phyloP scores from a whole-genome alignment of 768 basidiomycete species.

The Coprinopsis sp. region DNA sequence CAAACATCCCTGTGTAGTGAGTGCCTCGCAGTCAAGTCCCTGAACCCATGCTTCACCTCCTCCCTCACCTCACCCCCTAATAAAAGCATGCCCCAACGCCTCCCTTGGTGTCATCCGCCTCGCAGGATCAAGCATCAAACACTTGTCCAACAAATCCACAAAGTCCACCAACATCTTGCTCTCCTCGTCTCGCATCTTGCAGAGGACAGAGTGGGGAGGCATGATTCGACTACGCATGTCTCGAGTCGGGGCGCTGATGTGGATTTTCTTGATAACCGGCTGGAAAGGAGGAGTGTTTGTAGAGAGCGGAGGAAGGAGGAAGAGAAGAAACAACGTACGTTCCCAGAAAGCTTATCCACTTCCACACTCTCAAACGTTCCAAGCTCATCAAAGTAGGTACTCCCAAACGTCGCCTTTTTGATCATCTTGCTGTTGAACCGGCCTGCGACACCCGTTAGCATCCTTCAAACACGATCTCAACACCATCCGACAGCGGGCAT shows the following conservation, averaged over 20 bases:
- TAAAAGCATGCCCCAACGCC: constrained; percentile 82
- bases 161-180: constrained; percentile 73
- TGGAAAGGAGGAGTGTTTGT: constrained; percentile 24
- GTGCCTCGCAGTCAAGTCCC: too few species aligned
- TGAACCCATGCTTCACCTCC: too few species aligned
- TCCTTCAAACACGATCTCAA: too few species aligned
- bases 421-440: constrained; percentile 91
- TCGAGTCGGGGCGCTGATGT: constrained; percentile 75
- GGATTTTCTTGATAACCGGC: constrained; percentile 79
- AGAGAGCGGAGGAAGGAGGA: neutral
- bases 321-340: constrained; percentile 47
- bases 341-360: constrained; percentile 76
- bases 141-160: constrained; percentile 89
- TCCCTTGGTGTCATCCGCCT: constrained; percentile 88
- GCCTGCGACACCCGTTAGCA: too few species aligned
- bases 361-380: constrained; percentile 80
- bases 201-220: constrained; percentile 70
- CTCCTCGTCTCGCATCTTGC: constrained; percentile 87
- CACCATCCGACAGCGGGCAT: neutral
- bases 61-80: constrained; percentile 51
- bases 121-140: constrained; percentile 79
- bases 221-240: constrained; percentile 82
- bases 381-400: constrained; percentile 91
- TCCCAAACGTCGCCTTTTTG: constrained; percentile 90
- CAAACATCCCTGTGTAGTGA: too few species aligned